Evolutionary conservation across 2,329 filamentous ascomycete species (phyloP).

Genomic region (Talaromyces sp.): DNA sequence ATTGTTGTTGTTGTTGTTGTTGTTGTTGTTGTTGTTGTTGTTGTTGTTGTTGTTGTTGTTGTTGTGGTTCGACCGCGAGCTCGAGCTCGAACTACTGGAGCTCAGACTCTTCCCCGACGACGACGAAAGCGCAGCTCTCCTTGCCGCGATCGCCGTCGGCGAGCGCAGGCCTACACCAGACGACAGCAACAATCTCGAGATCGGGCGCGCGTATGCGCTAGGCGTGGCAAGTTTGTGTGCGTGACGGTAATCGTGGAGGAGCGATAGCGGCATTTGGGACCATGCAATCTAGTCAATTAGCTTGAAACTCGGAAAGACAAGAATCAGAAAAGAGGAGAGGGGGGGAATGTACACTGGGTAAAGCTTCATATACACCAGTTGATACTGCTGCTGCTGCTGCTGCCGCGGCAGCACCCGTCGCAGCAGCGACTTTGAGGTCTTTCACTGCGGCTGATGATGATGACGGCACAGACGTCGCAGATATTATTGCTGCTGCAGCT

Average conservation of each 20-base stretch:
- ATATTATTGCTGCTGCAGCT: constrained; percentile 1
- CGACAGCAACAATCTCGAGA: constrained; percentile 43
- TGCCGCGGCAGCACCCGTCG: constrained; percentile 8
- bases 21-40: background rate
- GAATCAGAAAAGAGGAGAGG: background rate
- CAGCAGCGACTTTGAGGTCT: constrained; percentile 17
- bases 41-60: constrained; percentile 11
- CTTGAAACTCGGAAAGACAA: background rate
- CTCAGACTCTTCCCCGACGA: no score
- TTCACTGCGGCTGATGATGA: constrained; percentile 5
- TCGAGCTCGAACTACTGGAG: background rate
- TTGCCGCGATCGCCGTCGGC: constrained; percentile 38
- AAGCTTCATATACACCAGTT: constrained; percentile 8
- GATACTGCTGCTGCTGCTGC: background rate
- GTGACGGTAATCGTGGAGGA: constrained; percentile 45
- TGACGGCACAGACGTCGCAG: background rate
- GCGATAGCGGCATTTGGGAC: constrained; percentile 36
- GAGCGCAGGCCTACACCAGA: constrained; percentile 40
- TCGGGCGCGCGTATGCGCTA: constrained; percentile 37
- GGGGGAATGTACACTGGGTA: constrained; percentile 6
- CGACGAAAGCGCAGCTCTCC: constrained; percentile 19
- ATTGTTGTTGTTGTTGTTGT: background rate
- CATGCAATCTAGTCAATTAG: constrained; percentile 32
- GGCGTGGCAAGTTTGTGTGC: constrained; percentile 41
- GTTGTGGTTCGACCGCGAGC: background rate